Conservation (phyloP, 176 grass and related monocot genomes). For the Oryza rufipogon region DNA sequence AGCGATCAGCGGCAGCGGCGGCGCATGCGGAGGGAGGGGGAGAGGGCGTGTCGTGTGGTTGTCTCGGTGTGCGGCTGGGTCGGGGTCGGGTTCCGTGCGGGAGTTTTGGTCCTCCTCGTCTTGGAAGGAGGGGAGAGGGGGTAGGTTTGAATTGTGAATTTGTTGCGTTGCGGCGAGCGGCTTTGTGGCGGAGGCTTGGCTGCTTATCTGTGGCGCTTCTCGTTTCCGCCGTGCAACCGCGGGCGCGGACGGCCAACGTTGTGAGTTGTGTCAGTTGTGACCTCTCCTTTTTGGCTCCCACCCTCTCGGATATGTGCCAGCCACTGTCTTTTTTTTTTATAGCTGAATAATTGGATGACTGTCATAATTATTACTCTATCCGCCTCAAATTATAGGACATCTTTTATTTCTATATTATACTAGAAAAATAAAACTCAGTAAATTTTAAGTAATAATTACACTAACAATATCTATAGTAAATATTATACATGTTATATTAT, state of each 20-base stretch:
- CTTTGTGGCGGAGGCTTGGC: background rate
- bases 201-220: background rate
- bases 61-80: background rate
- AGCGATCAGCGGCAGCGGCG: background rate
- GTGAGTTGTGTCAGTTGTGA: too few relatives aligned
- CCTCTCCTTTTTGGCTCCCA: background rate
- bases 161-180: background rate
- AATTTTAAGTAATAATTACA: too few relatives aligned
- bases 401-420: too few relatives aligned
- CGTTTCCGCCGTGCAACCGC: background rate
- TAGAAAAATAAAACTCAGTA: too few relatives aligned
- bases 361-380: too few relatives aligned
- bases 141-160: background rate
- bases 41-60: background rate
- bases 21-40: conserved; percentile 19
- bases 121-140: too few relatives aligned
- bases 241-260: background rate
- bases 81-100: background rate
- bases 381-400: too few relatives aligned
- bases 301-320: background rate
- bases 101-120: background rate
- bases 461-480: too few relatives aligned
- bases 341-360: too few relatives aligned
- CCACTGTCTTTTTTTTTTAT: too few relatives aligned
- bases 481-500: too few relatives aligned